phyloP scores from a whole-genome alignment of 1,284 basidiomycete species.

The Tylopilus orsonianus region DNA sequence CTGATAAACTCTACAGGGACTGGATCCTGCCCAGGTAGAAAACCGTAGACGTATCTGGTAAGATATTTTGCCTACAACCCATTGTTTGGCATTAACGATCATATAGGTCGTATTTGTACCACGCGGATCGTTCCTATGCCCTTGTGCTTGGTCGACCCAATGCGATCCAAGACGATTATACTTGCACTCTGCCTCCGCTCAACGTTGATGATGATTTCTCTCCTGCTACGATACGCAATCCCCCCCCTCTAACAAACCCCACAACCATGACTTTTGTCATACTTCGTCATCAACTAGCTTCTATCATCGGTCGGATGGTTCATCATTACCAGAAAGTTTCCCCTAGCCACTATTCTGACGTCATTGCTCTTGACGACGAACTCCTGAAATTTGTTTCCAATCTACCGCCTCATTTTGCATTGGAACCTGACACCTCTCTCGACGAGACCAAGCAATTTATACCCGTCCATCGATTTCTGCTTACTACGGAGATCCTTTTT shows the following conservation, averaged over 20 bases:
- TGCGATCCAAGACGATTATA: conserved; percentile 85
- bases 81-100: conserved; percentile 11
- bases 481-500: conserved; percentile 78
- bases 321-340: conserved; percentile 94
- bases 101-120: conserved; percentile 84
- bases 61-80: conserved; percentile 12
- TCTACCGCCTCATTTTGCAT: conserved; percentile 75
- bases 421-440: conserved; percentile 78
- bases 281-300: conserved; percentile 78
- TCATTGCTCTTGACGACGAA: conserved; percentile 82
- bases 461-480: conserved; percentile 74
- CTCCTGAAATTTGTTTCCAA: conserved; percentile 74
- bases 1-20: conserved; percentile 45
- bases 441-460: conserved; percentile 67
- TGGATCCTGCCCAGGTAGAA: conserved; percentile 81
- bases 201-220: conserved; percentile 77
- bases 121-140: conserved; percentile 91
- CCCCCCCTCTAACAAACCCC: conserved; percentile 64
- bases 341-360: conserved; percentile 83
- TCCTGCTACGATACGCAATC: conserved; percentile 41
- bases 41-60: conserved; percentile 90
- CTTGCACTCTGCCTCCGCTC: conserved; percentile 78
- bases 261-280: conserved; percentile 89
- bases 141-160: conserved; percentile 89
- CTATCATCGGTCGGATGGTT: conserved; percentile 88